Percentiles rank a stretch among this genome's conserved stretches.
Evolutionary conservation across 768 basidiomycete species (phyloP).

Genomic region (Amanita polypyramis): DNA sequence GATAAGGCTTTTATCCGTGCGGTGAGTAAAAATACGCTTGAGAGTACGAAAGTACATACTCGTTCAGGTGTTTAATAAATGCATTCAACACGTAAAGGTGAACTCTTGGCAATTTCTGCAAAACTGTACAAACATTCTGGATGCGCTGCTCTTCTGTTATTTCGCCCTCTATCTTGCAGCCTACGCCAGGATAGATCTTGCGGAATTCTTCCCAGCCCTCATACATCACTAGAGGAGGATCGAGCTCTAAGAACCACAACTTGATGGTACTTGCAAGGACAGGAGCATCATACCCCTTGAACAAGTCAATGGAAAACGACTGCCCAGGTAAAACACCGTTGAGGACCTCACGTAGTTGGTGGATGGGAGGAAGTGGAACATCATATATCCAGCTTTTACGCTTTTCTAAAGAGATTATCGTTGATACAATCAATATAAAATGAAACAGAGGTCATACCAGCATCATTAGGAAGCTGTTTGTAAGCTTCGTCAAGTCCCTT

Average conservation of each 20-base stretch:
- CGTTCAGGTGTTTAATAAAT: constrained; percentile 65
- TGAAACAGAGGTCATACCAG: constrained; percentile 32
- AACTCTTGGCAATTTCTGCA: constrained; percentile 66
- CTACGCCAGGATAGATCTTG: constrained; percentile 73
- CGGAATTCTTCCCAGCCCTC: constrained; percentile 91
- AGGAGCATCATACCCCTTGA: constrained; percentile 71
- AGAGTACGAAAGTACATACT: constrained; percentile 29
- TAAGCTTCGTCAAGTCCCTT: constrained; percentile 56
- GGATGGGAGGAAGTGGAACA: constrained; percentile 71
- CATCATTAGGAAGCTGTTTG: constrained; percentile 44
- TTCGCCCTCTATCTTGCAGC: constrained; percentile 47
- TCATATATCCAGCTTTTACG: constrained; percentile 95
- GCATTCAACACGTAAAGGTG: constrained; percentile 75
- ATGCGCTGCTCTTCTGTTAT: constrained; percentile 49
- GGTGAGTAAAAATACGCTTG: neutral
- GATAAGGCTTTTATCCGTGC: constrained; percentile 42
- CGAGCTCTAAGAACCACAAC: constrained; percentile 86
- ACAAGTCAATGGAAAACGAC: constrained; percentile 39
- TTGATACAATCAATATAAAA: neutral
- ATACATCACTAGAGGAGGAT: constrained; percentile 76
- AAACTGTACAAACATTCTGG: constrained; percentile 45
- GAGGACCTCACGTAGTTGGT: constrained; percentile 77
- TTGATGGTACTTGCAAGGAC: constrained; percentile 80
- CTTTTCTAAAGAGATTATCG: constrained; percentile 39
- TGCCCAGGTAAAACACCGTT: constrained; percentile 58